A percentile compares a stretch with the other conserved stretches of the same genome.
These are phyloP conservation scores for Chenopodium suecicum DNA, from an alignment of 148 eudicot genomes.

Conservation along the genomic window DNA sequence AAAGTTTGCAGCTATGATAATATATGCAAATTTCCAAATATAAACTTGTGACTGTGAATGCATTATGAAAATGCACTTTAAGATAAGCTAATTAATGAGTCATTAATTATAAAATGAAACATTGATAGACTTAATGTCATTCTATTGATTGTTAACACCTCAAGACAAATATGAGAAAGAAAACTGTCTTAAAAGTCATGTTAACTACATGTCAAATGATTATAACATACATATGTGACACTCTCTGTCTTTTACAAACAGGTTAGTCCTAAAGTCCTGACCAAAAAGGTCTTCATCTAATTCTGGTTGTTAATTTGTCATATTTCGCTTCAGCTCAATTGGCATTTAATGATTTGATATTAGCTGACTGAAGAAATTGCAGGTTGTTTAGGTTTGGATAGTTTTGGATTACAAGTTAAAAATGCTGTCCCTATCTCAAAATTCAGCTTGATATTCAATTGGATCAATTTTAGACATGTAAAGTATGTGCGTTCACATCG, in stretches of 20 bases:
- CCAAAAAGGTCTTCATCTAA: neutral
- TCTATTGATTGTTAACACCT: neutral
- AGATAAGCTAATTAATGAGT: neutral
- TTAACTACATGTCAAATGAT: neutral
- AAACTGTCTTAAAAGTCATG: too few relatives aligned
- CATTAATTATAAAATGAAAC: neutral
- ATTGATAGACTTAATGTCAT: neutral
- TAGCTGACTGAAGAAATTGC: neutral
- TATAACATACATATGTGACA: neutral
- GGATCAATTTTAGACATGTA: neutral
- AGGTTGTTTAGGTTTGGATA: neutral
- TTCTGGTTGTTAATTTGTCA: neutral
- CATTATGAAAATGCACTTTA: too few relatives aligned
- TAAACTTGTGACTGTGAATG: too few relatives aligned
- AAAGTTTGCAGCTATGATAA: too few relatives aligned
- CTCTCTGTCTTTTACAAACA: neutral
- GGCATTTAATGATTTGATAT: neutral
- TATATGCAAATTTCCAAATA: neutral
- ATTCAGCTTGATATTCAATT: neutral
- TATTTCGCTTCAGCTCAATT: neutral
- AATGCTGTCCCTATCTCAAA: neutral
- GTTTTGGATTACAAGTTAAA: neutral
- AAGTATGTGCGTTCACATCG: neutral
- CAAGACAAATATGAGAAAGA: neutral
- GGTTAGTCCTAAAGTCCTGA: neutral